Evolutionary conservation across 2,329 filamentous ascomycete genomes (phyloP).

Genomic region (Exophiala mesophila): DNA sequence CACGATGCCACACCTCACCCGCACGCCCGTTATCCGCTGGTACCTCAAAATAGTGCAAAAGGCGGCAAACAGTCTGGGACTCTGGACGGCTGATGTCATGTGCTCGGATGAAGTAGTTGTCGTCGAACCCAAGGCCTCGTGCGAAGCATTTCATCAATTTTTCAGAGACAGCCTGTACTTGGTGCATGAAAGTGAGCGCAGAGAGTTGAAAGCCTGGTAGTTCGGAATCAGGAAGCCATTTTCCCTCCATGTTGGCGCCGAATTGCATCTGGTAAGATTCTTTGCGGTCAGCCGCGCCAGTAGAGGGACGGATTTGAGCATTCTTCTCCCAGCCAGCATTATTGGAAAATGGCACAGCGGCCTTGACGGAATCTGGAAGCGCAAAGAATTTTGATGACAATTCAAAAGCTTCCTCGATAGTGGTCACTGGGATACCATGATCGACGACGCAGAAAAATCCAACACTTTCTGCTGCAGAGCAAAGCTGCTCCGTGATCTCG

Average conservation of each 20-base stretch:
- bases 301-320: slow-evolving; percentile 55
- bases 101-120: slow-evolving; percentile 52
- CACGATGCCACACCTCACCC: slow-evolving; percentile 49
- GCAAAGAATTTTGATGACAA: slow-evolving; percentile 52
- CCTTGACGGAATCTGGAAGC: slow-evolving; percentile 49
- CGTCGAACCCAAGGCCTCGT: slow-evolving; percentile 51
- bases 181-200: slow-evolving; percentile 51
- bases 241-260: slow-evolving; percentile 48
- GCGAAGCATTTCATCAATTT: slow-evolving; percentile 57
- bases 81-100: slow-evolving; percentile 49
- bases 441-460: slow-evolving; percentile 58
- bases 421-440: slow-evolving; percentile 48
- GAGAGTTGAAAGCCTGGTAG: slow-evolving; percentile 47
- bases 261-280: slow-evolving; percentile 62
- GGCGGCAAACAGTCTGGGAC: slow-evolving; percentile 50
- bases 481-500: slow-evolving; percentile 49
- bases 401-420: slow-evolving; percentile 50
- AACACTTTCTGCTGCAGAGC: slow-evolving; percentile 52
- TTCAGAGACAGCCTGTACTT: slow-evolving; percentile 50
- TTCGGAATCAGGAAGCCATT: slow-evolving; percentile 48
- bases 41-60: slow-evolving; percentile 55
- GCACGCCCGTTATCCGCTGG: slow-evolving; percentile 29
- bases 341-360: slow-evolving; percentile 51
- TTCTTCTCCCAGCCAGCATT: slow-evolving; percentile 61
- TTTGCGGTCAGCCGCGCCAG: slow-evolving; percentile 55